Conservation (phyloP, 495 filamentous ascomycete species). For the Oleoguttula mirabilis region DNA sequence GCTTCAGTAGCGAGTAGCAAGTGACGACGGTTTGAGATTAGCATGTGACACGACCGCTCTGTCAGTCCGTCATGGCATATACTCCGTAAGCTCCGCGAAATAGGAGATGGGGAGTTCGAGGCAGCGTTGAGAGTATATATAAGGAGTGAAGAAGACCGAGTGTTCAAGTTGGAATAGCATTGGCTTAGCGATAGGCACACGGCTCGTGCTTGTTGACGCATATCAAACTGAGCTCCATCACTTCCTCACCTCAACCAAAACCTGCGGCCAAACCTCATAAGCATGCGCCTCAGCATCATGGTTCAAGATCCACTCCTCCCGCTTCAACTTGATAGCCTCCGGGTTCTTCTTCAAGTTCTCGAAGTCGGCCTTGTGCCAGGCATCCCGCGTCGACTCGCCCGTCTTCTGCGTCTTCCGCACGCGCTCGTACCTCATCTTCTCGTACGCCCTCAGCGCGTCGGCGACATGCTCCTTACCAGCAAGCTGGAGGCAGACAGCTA, state of each 20-base stretch:
- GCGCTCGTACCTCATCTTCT: constrained; percentile 28
- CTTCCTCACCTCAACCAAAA: not conserved
- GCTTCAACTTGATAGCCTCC: constrained; percentile 24
- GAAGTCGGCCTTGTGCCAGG: constrained; percentile 31
- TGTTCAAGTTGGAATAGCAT: not conserved
- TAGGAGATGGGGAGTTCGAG: too few relatives aligned
- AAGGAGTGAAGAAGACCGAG: not conserved
- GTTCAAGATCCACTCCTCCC: constrained; percentile 27
- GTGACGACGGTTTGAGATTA: too few relatives aligned
- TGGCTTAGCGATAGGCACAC: not conserved
- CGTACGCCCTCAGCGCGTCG: constrained; percentile 21
- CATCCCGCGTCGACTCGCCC: constrained; percentile 26
- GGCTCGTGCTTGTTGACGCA: not conserved
- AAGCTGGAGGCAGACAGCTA: constrained; percentile 27
- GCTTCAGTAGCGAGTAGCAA: too few relatives aligned
- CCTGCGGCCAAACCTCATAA: constrained; percentile 18
- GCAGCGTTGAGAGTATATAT: too few relatives aligned
- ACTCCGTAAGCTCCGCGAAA: too few relatives aligned
- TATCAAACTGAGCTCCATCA: not conserved
- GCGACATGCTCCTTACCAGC: constrained; percentile 18
- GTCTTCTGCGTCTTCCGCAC: constrained; percentile 26
- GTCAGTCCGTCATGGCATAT: too few relatives aligned
- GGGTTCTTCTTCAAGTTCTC: constrained; percentile 26
- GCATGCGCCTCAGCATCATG: constrained; percentile 28
- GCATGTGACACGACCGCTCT: too few relatives aligned